phyloP scores from a whole-genome alignment of 108 stramenopile species.

The Thalassiosira profunda region DNA sequence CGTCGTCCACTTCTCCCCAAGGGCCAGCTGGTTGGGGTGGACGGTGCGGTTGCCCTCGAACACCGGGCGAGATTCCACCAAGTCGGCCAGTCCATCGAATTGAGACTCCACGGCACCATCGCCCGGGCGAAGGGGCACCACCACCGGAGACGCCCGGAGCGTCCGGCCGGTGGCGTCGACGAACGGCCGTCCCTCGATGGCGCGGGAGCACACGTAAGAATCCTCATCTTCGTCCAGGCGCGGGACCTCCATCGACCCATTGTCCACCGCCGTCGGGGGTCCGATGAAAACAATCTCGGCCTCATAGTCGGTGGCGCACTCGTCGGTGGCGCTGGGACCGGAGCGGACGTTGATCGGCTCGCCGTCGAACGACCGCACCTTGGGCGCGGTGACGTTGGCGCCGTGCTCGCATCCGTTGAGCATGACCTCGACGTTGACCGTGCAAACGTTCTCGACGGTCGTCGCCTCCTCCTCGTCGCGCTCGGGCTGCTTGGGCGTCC shows the following conservation, averaged over 20 bases:
- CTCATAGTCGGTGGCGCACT: slow-evolving; percentile 21
- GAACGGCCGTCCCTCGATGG: slow-evolving; percentile 55
- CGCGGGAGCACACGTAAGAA: slow-evolving; percentile 10
- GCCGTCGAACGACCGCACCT: not conserved
- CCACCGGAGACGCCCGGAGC: slow-evolving; percentile 12
- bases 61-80: not conserved
- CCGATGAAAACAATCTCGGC: slow-evolving; percentile 13
- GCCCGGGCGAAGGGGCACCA: not conserved
- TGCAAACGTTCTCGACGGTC: slow-evolving; percentile 12
- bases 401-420: slow-evolving; percentile 13
- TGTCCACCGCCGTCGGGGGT: not conserved
- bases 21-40: not conserved
- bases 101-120: not conserved
- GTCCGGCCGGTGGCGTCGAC: slow-evolving; percentile 37
- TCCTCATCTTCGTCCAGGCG: not conserved
- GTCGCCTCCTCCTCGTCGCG: not conserved
- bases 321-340: not conserved
- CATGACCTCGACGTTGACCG: slow-evolving; percentile 15
- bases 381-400: slow-evolving; percentile 15
- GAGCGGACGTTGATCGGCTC: slow-evolving; percentile 1
- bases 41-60: not conserved
- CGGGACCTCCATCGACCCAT: not conserved
- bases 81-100: not conserved
- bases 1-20: slow-evolving; percentile 47
- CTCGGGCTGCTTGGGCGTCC: slow-evolving; percentile 3